Percentiles rank a stretch among this genome's conserved stretches.
Conservation (phyloP, 1,284 basidiomycete species). For the Entoloma clypeatum region DNA sequence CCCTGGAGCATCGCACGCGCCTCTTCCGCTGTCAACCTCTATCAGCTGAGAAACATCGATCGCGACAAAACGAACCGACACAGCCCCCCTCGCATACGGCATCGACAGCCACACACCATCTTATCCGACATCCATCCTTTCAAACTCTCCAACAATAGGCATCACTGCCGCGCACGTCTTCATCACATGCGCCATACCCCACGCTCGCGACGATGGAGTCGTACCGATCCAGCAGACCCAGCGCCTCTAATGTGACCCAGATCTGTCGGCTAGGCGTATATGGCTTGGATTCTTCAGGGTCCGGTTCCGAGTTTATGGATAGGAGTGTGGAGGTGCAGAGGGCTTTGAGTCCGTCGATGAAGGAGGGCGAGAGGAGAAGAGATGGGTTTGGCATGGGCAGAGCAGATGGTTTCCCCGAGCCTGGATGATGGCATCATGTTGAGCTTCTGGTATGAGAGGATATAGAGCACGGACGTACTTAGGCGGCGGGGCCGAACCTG, state of each 20-base stretch:
- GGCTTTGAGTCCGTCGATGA: conserved; percentile 58
- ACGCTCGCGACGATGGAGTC: conserved; percentile 76
- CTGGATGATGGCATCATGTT: conserved; percentile 43
- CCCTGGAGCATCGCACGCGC: no score
- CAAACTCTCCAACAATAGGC: conserved; percentile 58
- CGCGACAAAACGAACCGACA: conserved; percentile 40
- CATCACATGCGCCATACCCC: conserved; percentile 70
- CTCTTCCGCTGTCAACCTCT: conserved; percentile 52
- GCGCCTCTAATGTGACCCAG: conserved; percentile 70
- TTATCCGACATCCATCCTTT: conserved; percentile 72
- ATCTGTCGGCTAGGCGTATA: conserved; percentile 26
- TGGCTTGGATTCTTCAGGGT: no score
- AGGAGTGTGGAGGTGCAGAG: conserved; percentile 58
- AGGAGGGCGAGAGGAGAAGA: conserved; percentile 60
- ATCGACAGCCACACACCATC: conserved; percentile 79
- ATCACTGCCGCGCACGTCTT: conserved; percentile 70
- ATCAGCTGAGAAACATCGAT: conserved; percentile 17
- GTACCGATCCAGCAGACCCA: conserved; percentile 82
- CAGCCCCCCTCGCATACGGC: conserved; percentile 68
- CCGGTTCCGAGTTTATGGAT: conserved; percentile 30
- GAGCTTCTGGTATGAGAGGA: no score
- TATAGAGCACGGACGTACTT: conserved; percentile 50
- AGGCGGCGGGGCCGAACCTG: conserved; percentile 52
- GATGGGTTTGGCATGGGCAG: conserved; percentile 65
- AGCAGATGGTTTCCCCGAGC: conserved; percentile 52